Evolutionary conservation across 2,329 filamentous ascomycete species (phyloP).

Genomic region (Aspergillus hortae): DNA sequence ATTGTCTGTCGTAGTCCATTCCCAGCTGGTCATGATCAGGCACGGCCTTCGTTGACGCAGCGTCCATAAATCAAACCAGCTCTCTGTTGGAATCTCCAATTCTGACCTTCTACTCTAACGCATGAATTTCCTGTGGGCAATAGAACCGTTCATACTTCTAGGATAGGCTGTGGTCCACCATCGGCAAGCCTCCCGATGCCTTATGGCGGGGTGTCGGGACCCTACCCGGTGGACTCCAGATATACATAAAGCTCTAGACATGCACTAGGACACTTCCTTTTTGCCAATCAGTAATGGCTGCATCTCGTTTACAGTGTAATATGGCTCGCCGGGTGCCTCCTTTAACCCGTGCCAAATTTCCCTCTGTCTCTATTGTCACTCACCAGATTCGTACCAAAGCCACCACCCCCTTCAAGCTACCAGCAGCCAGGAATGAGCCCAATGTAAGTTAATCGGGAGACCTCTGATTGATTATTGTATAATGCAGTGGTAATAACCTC

Average conservation of each 20-base stretch:
- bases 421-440: constrained; percentile 32
- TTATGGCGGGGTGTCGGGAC: no score
- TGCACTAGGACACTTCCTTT: no score
- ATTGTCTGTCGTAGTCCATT: background rate
- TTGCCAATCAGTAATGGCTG: background rate
- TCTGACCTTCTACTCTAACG: no score
- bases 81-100: no score
- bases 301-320: background rate
- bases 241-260: no score
- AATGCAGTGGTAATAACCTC: background rate
- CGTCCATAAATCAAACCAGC: no score
- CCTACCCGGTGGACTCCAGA: no score
- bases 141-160: no score
- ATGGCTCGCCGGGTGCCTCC: constrained; percentile 8
- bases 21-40: background rate
- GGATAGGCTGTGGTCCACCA: no score
- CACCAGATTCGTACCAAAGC: constrained; percentile 19
- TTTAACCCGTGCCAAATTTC: constrained; percentile 10
- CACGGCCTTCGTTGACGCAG: no score
- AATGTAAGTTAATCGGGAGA: constrained; percentile 23
- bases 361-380: constrained; percentile 7
- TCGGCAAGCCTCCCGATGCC: no score
- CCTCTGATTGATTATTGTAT: background rate
- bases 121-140: no score
- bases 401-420: constrained; percentile 29